Evolutionary conservation across 805 yeast species (phyloP), one percentile per base, ranked within the genome.

Genomic region (Cyberlindnera galapagoensis): DNA sequence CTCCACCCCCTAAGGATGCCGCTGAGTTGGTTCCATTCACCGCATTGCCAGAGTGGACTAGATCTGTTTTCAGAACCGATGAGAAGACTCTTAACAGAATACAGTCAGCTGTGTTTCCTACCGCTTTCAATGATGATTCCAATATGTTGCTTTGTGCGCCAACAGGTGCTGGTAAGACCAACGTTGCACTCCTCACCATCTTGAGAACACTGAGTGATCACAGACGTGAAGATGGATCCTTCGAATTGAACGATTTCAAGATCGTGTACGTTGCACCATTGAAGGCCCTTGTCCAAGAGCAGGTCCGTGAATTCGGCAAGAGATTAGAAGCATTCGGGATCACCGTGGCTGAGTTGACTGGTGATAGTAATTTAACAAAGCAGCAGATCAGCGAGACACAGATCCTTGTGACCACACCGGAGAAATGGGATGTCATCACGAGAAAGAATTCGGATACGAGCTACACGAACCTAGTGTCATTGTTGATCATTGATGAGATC

Each of bases 91-190:
- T 92, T 43, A 92, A 92, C 55, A 62, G 85, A 33, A 73, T 92
- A 11, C 99, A 92, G 56, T 82, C 95, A 1, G 72, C 71, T 39
- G 86, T 88, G 0, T 85, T 59, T 42, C 92, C 92, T 2, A 51
- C 63, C n/a, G 96, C 95, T 0, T 84, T 90, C 42, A 49, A 67
- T 4, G 59, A 71, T 2, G 92, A 84, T 49, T 67, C 68, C 5
- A 90, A 88, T 47, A 53, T 92, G 24, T 60, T 90, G 12, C 62
- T 90, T 45, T 90, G 97, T 68, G 97, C 98, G 1, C 98, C 98
- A 6, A 90, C 98, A 0, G 98, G 98, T 62, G 96, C 96, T 3
- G 98, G 98, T 62, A 90, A 90, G 54, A 90, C 98, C 15, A 92
- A 92, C 54, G 95, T 92, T 18, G 99, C 99, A 0, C 74, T 92